phyloP scores from a whole-genome alignment of 2,329 filamentous ascomycete genomes.

The Plenodomus tracheiphilus region DNA sequence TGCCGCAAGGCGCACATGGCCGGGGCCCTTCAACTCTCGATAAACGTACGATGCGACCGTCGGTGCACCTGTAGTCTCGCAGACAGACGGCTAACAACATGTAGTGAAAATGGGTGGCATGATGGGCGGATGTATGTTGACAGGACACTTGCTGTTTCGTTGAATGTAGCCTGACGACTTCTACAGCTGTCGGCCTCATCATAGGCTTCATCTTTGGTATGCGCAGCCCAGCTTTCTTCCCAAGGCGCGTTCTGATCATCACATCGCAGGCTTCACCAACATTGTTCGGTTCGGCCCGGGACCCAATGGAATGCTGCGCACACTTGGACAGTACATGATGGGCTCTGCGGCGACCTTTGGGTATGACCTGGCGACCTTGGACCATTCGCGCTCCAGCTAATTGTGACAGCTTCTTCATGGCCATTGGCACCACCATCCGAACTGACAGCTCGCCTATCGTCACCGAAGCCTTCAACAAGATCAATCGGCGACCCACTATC shows the following conservation, averaged over 20 bases:
- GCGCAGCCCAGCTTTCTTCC: slow-evolving; percentile 19
- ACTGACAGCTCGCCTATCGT: slow-evolving; percentile 81
- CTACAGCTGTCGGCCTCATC: slow-evolving; percentile 83
- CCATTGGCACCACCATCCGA: slow-evolving; percentile 93
- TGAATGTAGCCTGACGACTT: slow-evolving; percentile 15
- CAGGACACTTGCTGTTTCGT: slow-evolving; percentile 1
- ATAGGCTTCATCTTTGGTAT: slow-evolving; percentile 98
- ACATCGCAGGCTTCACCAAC: slow-evolving; percentile 77
- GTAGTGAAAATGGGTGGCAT: slow-evolving; percentile 96
- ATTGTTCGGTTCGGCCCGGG: slow-evolving; percentile 95
- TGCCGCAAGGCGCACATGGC: slow-evolving; percentile 45
- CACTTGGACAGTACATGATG: slow-evolving; percentile 94
- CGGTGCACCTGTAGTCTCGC: slow-evolving; percentile 18
- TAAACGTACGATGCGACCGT: slow-evolving; percentile 60
- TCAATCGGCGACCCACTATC: slow-evolving; percentile 72
- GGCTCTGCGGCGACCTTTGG: slow-evolving; percentile 95
- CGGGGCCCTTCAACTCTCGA: slow-evolving; percentile 66
- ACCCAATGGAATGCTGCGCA: slow-evolving; percentile 89
- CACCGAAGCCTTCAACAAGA: slow-evolving; percentile 74
- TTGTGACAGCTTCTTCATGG: slow-evolving; percentile 86
- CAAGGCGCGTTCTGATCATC: slow-evolving; percentile 19
- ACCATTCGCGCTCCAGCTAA: slow-evolving; percentile 13
- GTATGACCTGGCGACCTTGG: slow-evolving; percentile 55
- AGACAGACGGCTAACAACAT: slow-evolving; percentile 33
- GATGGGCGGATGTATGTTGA: slow-evolving; percentile 91